These are phyloP conservation scores for Populus hybrid DNA, from an alignment of 441 rosid species.

Conservation along the genomic window DNA sequence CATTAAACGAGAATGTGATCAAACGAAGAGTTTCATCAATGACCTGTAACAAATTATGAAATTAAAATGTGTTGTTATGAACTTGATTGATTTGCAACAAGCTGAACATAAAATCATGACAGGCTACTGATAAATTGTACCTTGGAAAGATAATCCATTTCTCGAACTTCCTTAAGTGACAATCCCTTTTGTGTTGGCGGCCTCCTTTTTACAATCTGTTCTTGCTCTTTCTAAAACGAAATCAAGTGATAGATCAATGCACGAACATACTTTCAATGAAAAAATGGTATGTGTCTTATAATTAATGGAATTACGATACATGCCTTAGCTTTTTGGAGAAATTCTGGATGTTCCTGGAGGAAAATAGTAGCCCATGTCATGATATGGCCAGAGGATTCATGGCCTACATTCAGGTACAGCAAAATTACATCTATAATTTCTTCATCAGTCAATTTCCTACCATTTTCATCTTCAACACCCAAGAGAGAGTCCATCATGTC, in stretches of 20 bases:
- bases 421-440: slow-evolving; percentile 71
- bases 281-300: not conserved
- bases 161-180: slow-evolving; percentile 64
- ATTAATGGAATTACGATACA: not conserved
- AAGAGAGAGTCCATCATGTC: slow-evolving; percentile 83
- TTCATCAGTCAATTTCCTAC: slow-evolving; percentile 53
- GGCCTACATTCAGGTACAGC: slow-evolving; percentile 89
- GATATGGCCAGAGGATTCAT: slow-evolving; percentile 87
- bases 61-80: not conserved
- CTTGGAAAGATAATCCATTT: slow-evolving; percentile 70
- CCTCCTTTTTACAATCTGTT: slow-evolving; percentile 43
- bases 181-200: slow-evolving; percentile 46
- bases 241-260: not conserved
- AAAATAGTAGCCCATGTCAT: slow-evolving; percentile 75
- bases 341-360: slow-evolving; percentile 56
- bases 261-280: not conserved
- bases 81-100: not conserved
- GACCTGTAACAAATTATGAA: slow-evolving; percentile 39
- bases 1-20: slow-evolving; percentile 61
- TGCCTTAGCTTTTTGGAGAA: slow-evolving; percentile 56
- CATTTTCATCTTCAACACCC: slow-evolving; percentile 62
- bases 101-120: not conserved
- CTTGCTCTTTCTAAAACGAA: slow-evolving; percentile 57
- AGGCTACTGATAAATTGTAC: slow-evolving; percentile 17
- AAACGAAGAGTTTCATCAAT: slow-evolving; percentile 73